These are phyloP conservation scores for Scheffersomyces coipomensis DNA, from an alignment of 805 yeast species.

Conservation along the genomic window DNA sequence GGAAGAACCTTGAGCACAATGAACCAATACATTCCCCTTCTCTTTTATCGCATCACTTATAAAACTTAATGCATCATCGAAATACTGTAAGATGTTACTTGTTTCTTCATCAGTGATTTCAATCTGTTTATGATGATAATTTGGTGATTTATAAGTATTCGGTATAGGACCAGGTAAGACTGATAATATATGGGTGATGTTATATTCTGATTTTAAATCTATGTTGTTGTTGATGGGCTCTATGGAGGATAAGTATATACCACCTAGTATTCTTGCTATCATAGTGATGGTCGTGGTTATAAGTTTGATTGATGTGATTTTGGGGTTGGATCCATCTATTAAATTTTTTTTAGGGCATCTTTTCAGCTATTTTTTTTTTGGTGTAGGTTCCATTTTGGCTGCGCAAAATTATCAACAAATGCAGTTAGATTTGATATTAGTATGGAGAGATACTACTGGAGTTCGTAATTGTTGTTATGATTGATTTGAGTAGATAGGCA, in stretches of 20 bases:
- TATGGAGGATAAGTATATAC: conserved; percentile 72
- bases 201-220: conserved; percentile 49
- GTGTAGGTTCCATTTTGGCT: too few species aligned
- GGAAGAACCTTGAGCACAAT: conserved; percentile 54
- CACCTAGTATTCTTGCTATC: conserved; percentile 62
- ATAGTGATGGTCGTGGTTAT: too few species aligned
- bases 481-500: too few species aligned
- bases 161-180: conserved; percentile 66
- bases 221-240: conserved; percentile 57
- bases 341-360: too few species aligned
- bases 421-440: too few species aligned
- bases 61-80: conserved; percentile 62
- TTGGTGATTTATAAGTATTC: conserved; percentile 35
- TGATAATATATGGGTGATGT: conserved; percentile 73
- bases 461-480: too few species aligned
- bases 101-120: conserved; percentile 71
- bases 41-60: conserved; percentile 46
- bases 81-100: conserved; percentile 60
- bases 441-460: too few species aligned
- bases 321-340: too few species aligned
- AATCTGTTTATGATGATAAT: conserved; percentile 57
- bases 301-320: too few species aligned
- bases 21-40: conserved; percentile 45
- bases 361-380: too few species aligned
- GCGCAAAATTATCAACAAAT: too few species aligned